These are phyloP conservation scores for Exserohilum rostratum DNA, from an alignment of 2,329 filamentous ascomycete species.

Conservation along the genomic window DNA sequence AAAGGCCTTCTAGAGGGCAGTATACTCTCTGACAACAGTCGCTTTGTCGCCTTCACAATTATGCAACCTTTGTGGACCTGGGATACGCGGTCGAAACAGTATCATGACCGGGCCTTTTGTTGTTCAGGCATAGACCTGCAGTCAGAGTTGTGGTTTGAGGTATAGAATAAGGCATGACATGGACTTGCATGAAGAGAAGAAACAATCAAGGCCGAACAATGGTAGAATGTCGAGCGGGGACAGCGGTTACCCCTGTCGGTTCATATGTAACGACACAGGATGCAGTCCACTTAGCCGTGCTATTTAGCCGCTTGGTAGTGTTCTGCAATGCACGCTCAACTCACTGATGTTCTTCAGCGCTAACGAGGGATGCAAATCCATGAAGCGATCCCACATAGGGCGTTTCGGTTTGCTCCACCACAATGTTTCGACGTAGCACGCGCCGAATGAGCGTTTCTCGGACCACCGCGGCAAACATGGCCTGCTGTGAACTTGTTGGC, in stretches of 20 bases:
- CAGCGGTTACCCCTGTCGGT: background rate
- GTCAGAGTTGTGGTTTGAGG: background rate
- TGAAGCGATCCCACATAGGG: constrained; percentile 26
- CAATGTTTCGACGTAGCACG: constrained; percentile 23
- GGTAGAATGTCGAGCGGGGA: background rate
- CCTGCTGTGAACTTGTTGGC: background rate
- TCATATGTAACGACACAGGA: background rate
- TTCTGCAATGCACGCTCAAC: background rate
- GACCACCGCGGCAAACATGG: background rate
- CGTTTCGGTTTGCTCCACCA: constrained; percentile 30
- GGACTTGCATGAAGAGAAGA: too few species aligned
- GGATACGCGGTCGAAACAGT: background rate
- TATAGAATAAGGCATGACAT: background rate
- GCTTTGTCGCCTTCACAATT: background rate
- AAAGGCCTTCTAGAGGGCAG: background rate
- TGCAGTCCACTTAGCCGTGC: background rate
- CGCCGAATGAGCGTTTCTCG: background rate
- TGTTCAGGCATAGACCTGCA: background rate
- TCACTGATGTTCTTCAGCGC: background rate
- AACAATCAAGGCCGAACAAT: background rate
- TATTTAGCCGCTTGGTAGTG: background rate
- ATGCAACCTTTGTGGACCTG: background rate
- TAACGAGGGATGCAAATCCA: constrained; percentile 8
- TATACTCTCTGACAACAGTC: background rate
- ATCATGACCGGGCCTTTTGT: background rate